These are phyloP conservation scores for Ocimum tenuiflorum DNA, from an alignment of 257 asterid genomes.

Conservation along the genomic window DNA sequence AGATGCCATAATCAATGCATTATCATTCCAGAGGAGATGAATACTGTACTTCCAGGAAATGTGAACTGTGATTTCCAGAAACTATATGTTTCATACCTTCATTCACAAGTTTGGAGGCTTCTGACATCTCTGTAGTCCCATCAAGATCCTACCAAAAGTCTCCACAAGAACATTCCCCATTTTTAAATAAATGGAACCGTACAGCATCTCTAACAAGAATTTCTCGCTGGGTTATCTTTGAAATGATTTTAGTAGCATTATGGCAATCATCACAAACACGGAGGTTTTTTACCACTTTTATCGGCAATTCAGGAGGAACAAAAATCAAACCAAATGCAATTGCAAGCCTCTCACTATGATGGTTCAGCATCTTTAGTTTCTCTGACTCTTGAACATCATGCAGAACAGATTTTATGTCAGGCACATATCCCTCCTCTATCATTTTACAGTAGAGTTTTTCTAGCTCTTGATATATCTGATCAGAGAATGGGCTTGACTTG, in stretches of 20 bases:
- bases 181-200: slow-evolving; percentile 51
- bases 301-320: slow-evolving; percentile 41
- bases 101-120: slow-evolving; percentile 1
- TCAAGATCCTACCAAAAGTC: slow-evolving; percentile 50
- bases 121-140: background rate
- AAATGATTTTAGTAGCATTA: slow-evolving; percentile 50
- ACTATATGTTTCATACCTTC: slow-evolving; percentile 11
- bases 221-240: slow-evolving; percentile 45
- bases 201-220: slow-evolving; percentile 56
- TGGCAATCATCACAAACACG: slow-evolving; percentile 64
- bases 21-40: background rate
- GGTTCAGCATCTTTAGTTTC: slow-evolving; percentile 45
- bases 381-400: slow-evolving; percentile 67
- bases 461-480: slow-evolving; percentile 43
- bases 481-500: slow-evolving; percentile 47
- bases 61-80: background rate
- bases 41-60: background rate
- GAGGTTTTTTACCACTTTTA: slow-evolving; percentile 61
- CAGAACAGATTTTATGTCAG: slow-evolving; percentile 51
- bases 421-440: slow-evolving; percentile 54
- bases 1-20: background rate
- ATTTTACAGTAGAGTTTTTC: slow-evolving; percentile 37
- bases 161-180: slow-evolving; percentile 66
- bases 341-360: slow-evolving; percentile 72
- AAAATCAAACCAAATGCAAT: slow-evolving; percentile 63